Percentiles rank a stretch among this genome's conserved stretches.
phyloP scores from a whole-genome alignment of 371 early-diverging fungal genomes.

The Batkoa obscura region DNA sequence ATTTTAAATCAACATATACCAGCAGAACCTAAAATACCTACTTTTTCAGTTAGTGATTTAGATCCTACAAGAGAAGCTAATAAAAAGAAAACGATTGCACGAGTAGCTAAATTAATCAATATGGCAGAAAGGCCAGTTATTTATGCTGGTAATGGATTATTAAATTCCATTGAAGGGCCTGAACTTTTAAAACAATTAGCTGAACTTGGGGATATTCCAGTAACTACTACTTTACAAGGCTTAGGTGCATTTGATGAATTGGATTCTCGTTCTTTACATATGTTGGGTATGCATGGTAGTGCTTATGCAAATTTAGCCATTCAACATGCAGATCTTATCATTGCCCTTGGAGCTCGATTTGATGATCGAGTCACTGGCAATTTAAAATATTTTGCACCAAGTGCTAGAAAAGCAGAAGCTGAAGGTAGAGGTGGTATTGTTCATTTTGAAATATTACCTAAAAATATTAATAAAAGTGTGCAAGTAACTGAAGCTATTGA shows the following conservation, averaged over 20 bases:
- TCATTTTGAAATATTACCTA: conserved; percentile 96
- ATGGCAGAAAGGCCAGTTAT: conserved; percentile 78
- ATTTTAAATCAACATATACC: conserved; percentile 67
- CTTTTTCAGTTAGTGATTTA: conserved; percentile 33
- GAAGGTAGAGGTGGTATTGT: conserved; percentile 86
- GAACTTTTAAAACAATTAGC: conserved; percentile 56
- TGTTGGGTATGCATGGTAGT: conserved; percentile 97
- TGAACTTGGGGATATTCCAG: conserved; percentile 75
- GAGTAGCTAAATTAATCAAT: conserved; percentile 70
- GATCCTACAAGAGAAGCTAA: conserved; percentile 15
- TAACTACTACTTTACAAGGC: conserved; percentile 85
- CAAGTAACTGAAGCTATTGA: conserved; percentile 77
- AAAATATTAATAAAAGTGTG: conserved; percentile 96
- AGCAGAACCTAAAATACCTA: conserved; percentile 39
- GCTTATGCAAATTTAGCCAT: conserved; percentile 94
- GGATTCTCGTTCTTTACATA: conserved; percentile 75
- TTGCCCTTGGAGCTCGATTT: conserved; percentile 93
- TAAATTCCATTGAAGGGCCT: conserved; percentile 66
- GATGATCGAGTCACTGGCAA: conserved; percentile 96
- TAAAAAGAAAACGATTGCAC: conserved; percentile 26
- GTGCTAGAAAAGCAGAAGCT: conserved; percentile 67
- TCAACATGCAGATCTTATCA: conserved; percentile 84
- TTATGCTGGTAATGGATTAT: conserved; percentile 86
- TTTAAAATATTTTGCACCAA: conserved; percentile 75
- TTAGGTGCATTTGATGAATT: conserved; percentile 84